Conservation (phyloP, 2,329 filamentous ascomycete genomes). For the Diaporthe aspalathi region DNA sequence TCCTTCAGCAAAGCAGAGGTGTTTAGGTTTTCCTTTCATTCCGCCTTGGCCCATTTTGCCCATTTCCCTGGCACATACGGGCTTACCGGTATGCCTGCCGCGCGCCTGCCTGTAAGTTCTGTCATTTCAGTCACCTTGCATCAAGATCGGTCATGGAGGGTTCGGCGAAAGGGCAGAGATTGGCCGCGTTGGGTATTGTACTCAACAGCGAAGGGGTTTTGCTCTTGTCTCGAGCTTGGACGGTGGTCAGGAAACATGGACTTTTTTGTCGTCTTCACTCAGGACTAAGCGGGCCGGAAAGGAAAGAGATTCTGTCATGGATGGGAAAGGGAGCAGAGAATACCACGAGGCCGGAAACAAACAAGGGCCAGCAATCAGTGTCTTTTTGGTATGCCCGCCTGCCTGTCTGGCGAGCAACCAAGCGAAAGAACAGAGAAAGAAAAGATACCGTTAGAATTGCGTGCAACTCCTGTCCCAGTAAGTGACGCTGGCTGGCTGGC, state of each 20-base stretch:
- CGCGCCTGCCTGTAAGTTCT: neutral
- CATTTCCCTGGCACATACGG: neutral
- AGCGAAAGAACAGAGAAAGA: slow-evolving; percentile 18
- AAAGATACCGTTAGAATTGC: slow-evolving; percentile 22
- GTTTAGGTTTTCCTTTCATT: slow-evolving; percentile 20
- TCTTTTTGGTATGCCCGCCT: neutral
- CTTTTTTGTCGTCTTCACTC: neutral
- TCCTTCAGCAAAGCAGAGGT: slow-evolving; percentile 29
- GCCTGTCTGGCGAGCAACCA: neutral
- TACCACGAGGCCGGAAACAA: neutral
- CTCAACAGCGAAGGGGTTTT: slow-evolving; percentile 5
- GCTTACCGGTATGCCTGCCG: neutral
- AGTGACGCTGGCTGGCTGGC: neutral
- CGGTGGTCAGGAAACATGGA: neutral
- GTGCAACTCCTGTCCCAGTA: neutral
- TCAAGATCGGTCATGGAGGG: slow-evolving; percentile 4
- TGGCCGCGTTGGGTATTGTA: neutral
- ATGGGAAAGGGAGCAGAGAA: neutral
- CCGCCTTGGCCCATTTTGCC: neutral
- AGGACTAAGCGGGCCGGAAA: neutral
- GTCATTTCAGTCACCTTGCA: slow-evolving; percentile 7
- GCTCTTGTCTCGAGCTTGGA: neutral
- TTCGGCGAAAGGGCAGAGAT: neutral
- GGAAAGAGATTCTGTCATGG: neutral
- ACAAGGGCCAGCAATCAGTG: neutral